Base-by-base conservation (phyloP, 805 yeast species). In the Jamesozyma jinghongensis region DNA sequence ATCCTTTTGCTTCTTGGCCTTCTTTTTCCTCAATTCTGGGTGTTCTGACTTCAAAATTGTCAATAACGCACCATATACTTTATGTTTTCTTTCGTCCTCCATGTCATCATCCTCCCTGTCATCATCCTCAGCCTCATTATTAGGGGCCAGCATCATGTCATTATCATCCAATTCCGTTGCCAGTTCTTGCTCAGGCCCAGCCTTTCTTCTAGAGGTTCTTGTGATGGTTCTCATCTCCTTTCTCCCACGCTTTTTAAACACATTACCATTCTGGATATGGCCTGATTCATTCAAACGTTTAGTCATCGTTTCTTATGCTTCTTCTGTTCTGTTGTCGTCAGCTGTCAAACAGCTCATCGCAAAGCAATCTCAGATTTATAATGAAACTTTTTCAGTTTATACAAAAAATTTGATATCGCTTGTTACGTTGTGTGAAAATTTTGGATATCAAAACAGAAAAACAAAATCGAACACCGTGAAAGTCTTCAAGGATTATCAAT, bases 11-110 rank as follows among this genome's bases (percentile, higher is more conserved):
- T n/a, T 45, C 37, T 25, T 38, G 28, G 3, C n/a, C 40, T 31
- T 44, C 47, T 25, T 47, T 42, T 31, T 49, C 42, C 41, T 54
- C 37, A 28, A 41, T 40, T 38, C 55, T 17, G 61, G 56, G 46
- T 69, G 72, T 38, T 73, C 78, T 8, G 74, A 59, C 33, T 67
- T 70, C 45, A 82, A 66, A 37, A 83, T 67, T 1, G 85, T 75
- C 53, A 83, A 57, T 37, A 83, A 63, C 1, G 90, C 88, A 49
- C 73, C 71, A 58, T 83, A 82, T 0, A 82, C 83, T 51, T 68
- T 66, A 3, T 71, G 68, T 26, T 61, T 53, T 49, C 41, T 38
- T 38, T 50, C 59, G 13, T 53, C 53, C 5, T 54, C 59, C 25
- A 49, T 57, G 2, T 30, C 28, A 11, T 25, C 47, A 20, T 44